Evolutionary conservation across 805 yeast species (phyloP).

Genomic region (Teunomyces stri): DNA sequence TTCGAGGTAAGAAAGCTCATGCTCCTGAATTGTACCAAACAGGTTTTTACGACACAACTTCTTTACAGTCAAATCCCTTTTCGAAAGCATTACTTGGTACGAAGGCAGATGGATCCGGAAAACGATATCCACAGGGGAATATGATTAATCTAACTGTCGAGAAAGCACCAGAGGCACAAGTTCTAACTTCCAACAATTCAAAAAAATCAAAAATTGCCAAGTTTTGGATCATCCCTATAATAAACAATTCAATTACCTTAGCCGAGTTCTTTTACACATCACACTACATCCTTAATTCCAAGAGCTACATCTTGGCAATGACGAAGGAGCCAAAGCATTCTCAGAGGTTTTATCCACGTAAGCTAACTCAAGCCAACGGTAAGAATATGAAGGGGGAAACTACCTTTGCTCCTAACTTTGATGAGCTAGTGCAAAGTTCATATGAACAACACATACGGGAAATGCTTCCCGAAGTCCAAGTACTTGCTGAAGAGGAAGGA

Average conservation of each 20-base stretch:
- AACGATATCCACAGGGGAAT: constrained; percentile 28
- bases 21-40: constrained; percentile 16
- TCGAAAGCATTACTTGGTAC: constrained; percentile 23
- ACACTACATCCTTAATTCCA: constrained; percentile 25
- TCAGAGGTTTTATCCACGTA: constrained; percentile 23
- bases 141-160: constrained; percentile 18
- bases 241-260: constrained; percentile 4
- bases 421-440: constrained; percentile 6
- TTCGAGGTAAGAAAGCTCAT: constrained; percentile 21
- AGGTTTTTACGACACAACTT: constrained; percentile 16
- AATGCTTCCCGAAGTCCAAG: constrained; percentile 4
- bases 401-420: constrained; percentile 10
- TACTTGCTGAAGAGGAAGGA: background rate
- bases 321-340: constrained; percentile 15
- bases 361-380: constrained; percentile 15
- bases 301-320: constrained; percentile 17
- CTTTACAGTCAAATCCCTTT: constrained; percentile 26
- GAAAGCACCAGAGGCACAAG: background rate
- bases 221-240: constrained; percentile 9
- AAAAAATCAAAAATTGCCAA: background rate
- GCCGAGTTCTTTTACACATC: constrained; percentile 15
- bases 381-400: constrained; percentile 6
- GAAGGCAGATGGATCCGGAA: constrained; percentile 20
- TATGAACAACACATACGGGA: constrained; percentile 14
- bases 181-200: background rate